These are phyloP conservation scores for Echites panduratus DNA, from an alignment of 257 asterid species.

Conservation along the genomic window DNA sequence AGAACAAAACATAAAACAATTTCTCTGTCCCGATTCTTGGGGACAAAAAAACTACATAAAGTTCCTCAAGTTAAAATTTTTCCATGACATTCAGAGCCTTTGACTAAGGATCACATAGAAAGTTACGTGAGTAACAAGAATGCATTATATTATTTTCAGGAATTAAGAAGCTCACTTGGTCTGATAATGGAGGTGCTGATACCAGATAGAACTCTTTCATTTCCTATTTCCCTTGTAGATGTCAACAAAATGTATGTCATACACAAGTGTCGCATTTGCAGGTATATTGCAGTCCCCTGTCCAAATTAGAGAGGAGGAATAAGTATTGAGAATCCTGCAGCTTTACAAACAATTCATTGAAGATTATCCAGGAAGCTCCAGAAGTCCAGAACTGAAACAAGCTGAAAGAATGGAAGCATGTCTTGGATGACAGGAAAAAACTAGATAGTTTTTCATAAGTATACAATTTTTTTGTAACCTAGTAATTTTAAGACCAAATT, in stretches of 20 bases:
- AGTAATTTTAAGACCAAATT: not conserved
- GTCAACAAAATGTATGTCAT: conserved; percentile 61
- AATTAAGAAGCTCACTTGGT: conserved; percentile 20
- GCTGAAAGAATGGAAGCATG: not conserved
- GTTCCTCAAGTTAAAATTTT: not conserved
- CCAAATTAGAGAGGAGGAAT: not conserved
- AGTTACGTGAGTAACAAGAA: not conserved
- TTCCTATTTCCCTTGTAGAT: conserved; percentile 70
- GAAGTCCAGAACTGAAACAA: not conserved
- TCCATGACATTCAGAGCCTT: not conserved
- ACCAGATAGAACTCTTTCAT: conserved; percentile 20
- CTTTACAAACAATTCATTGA: not conserved
- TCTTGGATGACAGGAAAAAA: not conserved
- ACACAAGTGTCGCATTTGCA: conserved; percentile 73
- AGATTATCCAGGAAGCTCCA: not conserved
- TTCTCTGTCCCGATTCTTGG: no score
- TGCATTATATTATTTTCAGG: not conserved
- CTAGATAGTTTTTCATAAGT: not conserved
- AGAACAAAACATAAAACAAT: not conserved
- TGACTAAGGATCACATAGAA: not conserved
- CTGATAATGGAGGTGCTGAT: no score
- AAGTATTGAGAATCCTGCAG: not conserved
- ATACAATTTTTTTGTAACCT: not conserved
- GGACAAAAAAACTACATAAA: not conserved
- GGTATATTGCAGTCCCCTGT: conserved; percentile 93